Evolutionary conservation across 371 early-diverging fungal genomes (phyloP).

Genomic region (Massospora cicadina): DNA sequence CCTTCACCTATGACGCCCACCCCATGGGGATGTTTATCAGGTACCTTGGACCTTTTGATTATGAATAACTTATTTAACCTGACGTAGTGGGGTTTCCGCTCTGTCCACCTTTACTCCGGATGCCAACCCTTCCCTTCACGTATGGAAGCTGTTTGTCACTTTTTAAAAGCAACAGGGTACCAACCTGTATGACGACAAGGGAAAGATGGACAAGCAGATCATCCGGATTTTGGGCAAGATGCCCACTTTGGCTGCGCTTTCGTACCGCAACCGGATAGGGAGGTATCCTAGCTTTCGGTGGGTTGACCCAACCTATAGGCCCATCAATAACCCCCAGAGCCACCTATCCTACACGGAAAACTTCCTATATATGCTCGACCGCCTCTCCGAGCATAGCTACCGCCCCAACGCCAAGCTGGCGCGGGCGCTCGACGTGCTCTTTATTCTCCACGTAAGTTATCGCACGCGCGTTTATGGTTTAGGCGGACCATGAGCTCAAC

Average conservation of each 20-base stretch:
- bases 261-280: constrained; percentile 18
- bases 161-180: constrained; percentile 12
- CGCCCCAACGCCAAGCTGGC: constrained; percentile 29
- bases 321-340: constrained; percentile 28
- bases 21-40: constrained; percentile 38
- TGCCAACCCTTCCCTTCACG: constrained; percentile 31
- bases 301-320: constrained; percentile 27
- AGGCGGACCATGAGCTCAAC: constrained; percentile 23
- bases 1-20: constrained; percentile 42
- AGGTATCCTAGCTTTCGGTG: constrained; percentile 16
- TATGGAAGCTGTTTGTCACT: constrained; percentile 4
- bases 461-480: not conserved
- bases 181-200: constrained; percentile 24
- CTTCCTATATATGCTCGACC: constrained; percentile 39
- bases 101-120: constrained; percentile 44
- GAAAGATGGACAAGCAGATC: constrained; percentile 27
- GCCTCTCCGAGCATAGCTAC: constrained; percentile 31
- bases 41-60: constrained; percentile 12
- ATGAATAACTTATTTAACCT: not conserved
- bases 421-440: constrained; percentile 29
- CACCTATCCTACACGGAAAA: constrained; percentile 25
- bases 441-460: constrained; percentile 31
- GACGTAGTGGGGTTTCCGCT: constrained; percentile 22
- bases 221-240: constrained; percentile 37
- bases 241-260: constrained; percentile 34